Evolutionary conservation across 208 protist species (phyloP).

Genomic region (Endotrypanum monterogeii): DNA sequence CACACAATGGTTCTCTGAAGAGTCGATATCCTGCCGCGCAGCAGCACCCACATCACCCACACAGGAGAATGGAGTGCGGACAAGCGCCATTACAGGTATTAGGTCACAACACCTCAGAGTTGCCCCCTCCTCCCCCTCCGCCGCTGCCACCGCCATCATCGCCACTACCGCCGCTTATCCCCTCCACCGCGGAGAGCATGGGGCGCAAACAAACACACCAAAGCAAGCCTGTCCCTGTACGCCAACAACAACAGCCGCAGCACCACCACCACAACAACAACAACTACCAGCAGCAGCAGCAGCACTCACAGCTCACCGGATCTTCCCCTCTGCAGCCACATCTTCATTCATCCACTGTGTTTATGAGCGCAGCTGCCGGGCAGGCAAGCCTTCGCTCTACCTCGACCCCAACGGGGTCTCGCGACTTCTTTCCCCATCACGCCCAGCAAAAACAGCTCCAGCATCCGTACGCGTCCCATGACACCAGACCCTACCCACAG

Average conservation of each 20-base stretch:
- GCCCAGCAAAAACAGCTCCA: constrained; percentile 13
- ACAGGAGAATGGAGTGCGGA: background rate
- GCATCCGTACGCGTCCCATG: constrained; percentile 3
- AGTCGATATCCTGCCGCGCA: background rate
- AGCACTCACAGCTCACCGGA: no score
- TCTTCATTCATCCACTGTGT: constrained; percentile 25
- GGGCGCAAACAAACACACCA: background rate
- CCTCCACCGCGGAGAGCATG: background rate
- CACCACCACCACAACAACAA: background rate
- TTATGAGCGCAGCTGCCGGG: constrained; percentile 15
- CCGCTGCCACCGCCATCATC: constrained; percentile 13
- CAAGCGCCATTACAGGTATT: background rate
- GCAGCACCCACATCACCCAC: background rate
- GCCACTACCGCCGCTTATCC: constrained; percentile 11
- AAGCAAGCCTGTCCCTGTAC: background rate
- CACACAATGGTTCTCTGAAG: background rate
- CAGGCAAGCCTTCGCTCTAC: background rate
- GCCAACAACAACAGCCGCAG: constrained; percentile 1
- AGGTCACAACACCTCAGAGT: background rate
- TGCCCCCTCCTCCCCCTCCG: constrained; percentile 3
- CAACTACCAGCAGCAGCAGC: constrained; percentile 2
- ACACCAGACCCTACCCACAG: background rate
- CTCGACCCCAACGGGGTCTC: background rate
- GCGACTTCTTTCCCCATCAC: background rate
- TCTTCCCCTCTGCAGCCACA: constrained; percentile 6